A percentile compares a stretch with the other conserved stretches of the same genome.
phyloP scores from a whole-genome alignment of 2,329 filamentous ascomycete species.

The Metarhizium robertsii region DNA sequence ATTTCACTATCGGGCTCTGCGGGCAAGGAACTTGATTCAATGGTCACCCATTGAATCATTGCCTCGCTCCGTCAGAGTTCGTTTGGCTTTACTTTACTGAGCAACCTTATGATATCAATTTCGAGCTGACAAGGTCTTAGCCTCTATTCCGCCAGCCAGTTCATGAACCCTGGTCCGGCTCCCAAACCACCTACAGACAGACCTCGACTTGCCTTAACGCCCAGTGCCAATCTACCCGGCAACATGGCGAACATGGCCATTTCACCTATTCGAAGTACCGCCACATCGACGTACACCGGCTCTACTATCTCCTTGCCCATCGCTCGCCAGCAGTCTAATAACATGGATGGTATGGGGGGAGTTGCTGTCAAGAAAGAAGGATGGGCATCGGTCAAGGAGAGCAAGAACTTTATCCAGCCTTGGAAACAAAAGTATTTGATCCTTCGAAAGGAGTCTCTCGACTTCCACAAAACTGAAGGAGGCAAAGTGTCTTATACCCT shows the following conservation, averaged over 20 bases:
- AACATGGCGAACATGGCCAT: constrained; percentile 74
- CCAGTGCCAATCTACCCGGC: constrained; percentile 62
- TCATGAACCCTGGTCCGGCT: constrained; percentile 96
- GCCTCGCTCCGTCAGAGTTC: not conserved
- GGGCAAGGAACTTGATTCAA: not conserved
- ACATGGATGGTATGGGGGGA: constrained; percentile 55
- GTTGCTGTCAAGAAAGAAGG: constrained; percentile 72
- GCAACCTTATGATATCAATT: not conserved
- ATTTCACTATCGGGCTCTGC: not conserved
- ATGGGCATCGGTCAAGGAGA: constrained; percentile 82
- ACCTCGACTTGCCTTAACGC: constrained; percentile 72
- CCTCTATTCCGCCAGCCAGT: constrained; percentile 54
- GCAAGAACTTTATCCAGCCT: constrained; percentile 69
- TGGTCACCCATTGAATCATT: not conserved
- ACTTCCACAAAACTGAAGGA: constrained; percentile 87
- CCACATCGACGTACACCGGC: constrained; percentile 58
- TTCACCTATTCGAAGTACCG: constrained; percentile 57
- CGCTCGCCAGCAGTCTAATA: constrained; percentile 50
- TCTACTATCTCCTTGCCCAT: constrained; percentile 67
- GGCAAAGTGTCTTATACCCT: constrained; percentile 83
- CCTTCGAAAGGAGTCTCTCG: constrained; percentile 82
- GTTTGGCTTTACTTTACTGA: not conserved
- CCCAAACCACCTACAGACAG: constrained; percentile 80
- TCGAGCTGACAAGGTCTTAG: constrained; percentile 23
- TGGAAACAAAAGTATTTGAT: constrained; percentile 93